Evolutionary conservation across 345 rosid species (phyloP).

Genomic region (Microcos paniculata): DNA sequence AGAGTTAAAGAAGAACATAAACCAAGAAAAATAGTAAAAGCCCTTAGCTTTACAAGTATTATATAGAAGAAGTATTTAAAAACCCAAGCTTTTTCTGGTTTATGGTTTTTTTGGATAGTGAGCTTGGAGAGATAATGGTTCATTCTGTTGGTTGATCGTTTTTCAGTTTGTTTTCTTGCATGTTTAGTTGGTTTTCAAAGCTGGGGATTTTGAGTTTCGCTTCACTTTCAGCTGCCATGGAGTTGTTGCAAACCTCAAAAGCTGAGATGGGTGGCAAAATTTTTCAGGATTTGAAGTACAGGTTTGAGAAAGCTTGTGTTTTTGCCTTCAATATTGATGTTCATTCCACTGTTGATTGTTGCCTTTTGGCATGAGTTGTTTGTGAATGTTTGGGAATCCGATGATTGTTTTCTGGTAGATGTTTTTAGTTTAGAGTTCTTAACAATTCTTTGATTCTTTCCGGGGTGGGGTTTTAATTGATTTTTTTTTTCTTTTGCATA

Average conservation of each 20-base stretch:
- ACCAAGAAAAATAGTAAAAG: constrained; percentile 18
- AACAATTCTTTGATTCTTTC: constrained; percentile 85
- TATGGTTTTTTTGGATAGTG: constrained; percentile 49
- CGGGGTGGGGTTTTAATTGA: constrained; percentile 32
- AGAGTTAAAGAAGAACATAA: constrained; percentile 15
- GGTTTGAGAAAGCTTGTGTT: constrained; percentile 40
- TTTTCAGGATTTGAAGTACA: constrained; percentile 38
- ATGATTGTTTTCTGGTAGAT: constrained; percentile 73
- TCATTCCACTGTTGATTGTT: constrained; percentile 33
- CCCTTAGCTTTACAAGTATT: neutral
- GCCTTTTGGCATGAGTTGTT: constrained; percentile 46
- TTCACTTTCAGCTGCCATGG: constrained; percentile 35
- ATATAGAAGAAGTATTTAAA: constrained; percentile 29
- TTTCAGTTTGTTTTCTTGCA: constrained; percentile 23
- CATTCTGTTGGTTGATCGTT: constrained; percentile 16
- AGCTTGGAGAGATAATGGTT: constrained; percentile 12
- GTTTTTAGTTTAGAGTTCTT: constrained; percentile 34
- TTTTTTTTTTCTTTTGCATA: neutral
- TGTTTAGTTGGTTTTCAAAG: constrained; percentile 10
- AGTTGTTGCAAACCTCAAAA: constrained; percentile 34
- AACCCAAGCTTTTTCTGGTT: constrained; percentile 25
- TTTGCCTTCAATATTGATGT: constrained; percentile 31
- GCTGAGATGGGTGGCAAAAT: constrained; percentile 42
- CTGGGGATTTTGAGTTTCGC: constrained; percentile 25
- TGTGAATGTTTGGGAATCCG: constrained; percentile 79